These are phyloP conservation scores for Neoascochyta sp. DNA, from an alignment of 2,329 filamentous ascomycete genomes.

Conservation along the genomic window DNA sequence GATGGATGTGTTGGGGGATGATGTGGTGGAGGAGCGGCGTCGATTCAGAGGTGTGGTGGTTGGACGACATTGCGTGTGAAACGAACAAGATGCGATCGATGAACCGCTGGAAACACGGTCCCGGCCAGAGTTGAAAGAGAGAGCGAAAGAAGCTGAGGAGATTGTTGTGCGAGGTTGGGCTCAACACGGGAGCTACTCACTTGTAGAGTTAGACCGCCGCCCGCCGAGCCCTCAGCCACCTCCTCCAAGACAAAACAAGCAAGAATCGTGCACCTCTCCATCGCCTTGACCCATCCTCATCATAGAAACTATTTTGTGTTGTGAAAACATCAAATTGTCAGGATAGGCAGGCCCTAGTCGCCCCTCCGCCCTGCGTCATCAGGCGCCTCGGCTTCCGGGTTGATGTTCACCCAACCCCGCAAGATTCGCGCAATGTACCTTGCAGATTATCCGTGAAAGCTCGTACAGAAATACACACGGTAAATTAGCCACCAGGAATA, in stretches of 20 bases:
- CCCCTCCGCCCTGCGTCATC: no score
- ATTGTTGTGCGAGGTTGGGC: neutral
- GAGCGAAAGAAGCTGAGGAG: neutral
- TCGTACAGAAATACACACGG: conserved; percentile 5
- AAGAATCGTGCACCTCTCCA: no score
- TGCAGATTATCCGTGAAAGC: conserved; percentile 8
- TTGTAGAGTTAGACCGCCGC: no score
- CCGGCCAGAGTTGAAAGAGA: no score
- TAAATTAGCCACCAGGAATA: conserved; percentile 9
- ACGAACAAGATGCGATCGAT: neutral
- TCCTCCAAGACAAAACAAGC: conserved; percentile 7
- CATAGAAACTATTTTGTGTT: no score
- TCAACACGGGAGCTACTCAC: neutral
- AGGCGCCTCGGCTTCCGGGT: conserved; percentile 10
- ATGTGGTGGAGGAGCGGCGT: conserved; percentile 31
- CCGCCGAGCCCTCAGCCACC: conserved; percentile 8
- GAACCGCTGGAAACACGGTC: no score
- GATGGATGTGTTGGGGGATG: conserved; percentile 37
- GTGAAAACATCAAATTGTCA: no score
- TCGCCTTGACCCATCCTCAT: no score
- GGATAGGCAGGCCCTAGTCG: no score
- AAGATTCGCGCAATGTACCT: conserved; percentile 5
- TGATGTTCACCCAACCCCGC: conserved; percentile 10
- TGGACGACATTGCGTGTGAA: conserved; percentile 12
- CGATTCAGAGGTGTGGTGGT: conserved; percentile 21